Evolutionary conservation across 2,329 filamentous ascomycete species (phyloP), one percentile per base, ranked within the genome.

Genomic region (Juglanconis sp.): DNA sequence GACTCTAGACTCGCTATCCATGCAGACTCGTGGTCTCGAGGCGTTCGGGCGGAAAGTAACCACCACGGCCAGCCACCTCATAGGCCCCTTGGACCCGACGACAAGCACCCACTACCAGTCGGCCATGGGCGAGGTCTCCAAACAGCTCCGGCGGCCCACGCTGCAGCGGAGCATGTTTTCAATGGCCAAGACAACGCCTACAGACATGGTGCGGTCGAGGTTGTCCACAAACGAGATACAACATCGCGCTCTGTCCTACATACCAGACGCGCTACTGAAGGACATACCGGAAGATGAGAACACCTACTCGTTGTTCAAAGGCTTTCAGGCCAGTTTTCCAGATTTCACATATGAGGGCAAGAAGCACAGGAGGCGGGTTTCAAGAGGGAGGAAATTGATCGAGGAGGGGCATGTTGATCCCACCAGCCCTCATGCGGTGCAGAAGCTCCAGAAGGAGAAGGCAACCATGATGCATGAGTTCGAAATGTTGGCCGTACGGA

Each of bases 31-130:
- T 69, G 91, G 95, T 65, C 80, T 98, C 68, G 93, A 97, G 77
- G 90, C 91, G 58, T 97, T 99, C 76, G 87, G 92, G 67, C 88
- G 94, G 71, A 99, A 97, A 77, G 92, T 98, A 64, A 95, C 93
- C 35, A 92, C 92, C 34, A 98, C 95, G 24, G 95, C 95, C 59
- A 91, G 87, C 70, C 92, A 96, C 74, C 82, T 99, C 67, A 96
- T 98, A 70, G 88, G 84, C 49, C 86, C 88, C 51, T 76, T 85
- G 67, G 85, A 88, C 64, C 74, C 81, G 72, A 67, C 79, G 70
- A 69, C 81, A 76, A 72, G 81, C 72, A 70, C 80, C 61, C 89
- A 92, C 75, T 98, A 97, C 75, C 88, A 95, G 71, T 87, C 82
- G 76, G 94, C 95, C 65, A 89, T 99, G 82, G 87, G 84, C 69